A percentile compares a stretch with the other conserved stretches of the same genome.
Conservation (phyloP, 2,329 filamentous ascomycete genomes). For the Exutisphaerella laricina region DNA sequence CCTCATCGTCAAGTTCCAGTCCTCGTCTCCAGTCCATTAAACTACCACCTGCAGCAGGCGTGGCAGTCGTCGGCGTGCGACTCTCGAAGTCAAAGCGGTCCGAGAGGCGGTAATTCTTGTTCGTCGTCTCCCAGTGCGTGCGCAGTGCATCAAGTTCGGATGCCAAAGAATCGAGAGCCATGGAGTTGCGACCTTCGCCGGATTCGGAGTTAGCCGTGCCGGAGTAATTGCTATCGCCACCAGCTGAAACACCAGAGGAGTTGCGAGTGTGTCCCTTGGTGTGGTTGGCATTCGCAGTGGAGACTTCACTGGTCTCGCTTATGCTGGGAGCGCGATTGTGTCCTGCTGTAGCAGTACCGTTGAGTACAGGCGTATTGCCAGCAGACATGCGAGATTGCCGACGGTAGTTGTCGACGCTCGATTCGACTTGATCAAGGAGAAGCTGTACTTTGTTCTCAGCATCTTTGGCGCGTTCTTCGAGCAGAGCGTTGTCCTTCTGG, state of each 20-base stretch:
- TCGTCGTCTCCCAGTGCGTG: slow-evolving; percentile 91
- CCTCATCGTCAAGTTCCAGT: slow-evolving; percentile 50
- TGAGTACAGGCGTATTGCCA: slow-evolving; percentile 27
- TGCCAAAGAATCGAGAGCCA: slow-evolving; percentile 73
- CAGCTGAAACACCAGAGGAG: slow-evolving; percentile 50
- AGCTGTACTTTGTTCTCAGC: slow-evolving; percentile 91
- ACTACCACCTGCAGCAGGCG: slow-evolving; percentile 45
- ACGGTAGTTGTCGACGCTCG: slow-evolving; percentile 89
- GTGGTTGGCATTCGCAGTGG: slow-evolving; percentile 20
- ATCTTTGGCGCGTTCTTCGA: slow-evolving; percentile 80
- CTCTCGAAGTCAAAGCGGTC: slow-evolving; percentile 83
- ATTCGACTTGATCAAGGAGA: slow-evolving; percentile 89
- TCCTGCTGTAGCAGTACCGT: slow-evolving; percentile 22
- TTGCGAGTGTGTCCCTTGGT: slow-evolving; percentile 46
- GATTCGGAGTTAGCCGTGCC: slow-evolving; percentile 24
- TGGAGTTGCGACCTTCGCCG: slow-evolving; percentile 31
- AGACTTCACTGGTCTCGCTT: slow-evolving; percentile 35
- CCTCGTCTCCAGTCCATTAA: slow-evolving; percentile 75
- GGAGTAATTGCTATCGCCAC: slow-evolving; percentile 52
- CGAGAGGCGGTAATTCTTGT: slow-evolving; percentile 85
- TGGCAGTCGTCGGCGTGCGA: slow-evolving; percentile 13
- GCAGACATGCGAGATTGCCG: slow-evolving; percentile 55
- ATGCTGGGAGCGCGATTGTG: slow-evolving; percentile 39
- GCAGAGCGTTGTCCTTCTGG: slow-evolving; percentile 70
- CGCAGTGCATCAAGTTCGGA: slow-evolving; percentile 86